These are phyloP conservation scores for Scleroderma citrinum DNA, from an alignment of 768 basidiomycete species.

Conservation along the genomic window DNA sequence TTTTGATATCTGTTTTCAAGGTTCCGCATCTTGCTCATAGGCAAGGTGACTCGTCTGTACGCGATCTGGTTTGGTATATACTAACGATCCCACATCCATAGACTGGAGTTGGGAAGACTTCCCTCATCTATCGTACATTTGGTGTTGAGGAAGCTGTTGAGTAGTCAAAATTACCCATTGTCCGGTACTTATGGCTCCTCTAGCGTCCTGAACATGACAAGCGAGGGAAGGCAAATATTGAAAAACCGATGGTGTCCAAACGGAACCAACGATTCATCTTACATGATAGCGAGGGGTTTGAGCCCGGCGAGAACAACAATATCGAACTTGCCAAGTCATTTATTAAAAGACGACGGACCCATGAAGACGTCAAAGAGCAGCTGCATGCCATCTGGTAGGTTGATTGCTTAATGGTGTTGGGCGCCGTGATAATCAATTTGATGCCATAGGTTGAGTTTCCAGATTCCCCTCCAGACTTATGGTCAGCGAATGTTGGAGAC, in stretches of 20 bases:
- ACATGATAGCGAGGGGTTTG: slow-evolving; percentile 12
- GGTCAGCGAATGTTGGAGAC: slow-evolving; percentile 2
- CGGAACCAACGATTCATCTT: slow-evolving; percentile 7
- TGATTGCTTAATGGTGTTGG: neutral
- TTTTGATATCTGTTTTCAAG: neutral
- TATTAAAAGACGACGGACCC: slow-evolving; percentile 1
- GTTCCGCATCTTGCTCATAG: slow-evolving; percentile 2
- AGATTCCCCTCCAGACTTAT: neutral
- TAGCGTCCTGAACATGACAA: neutral
- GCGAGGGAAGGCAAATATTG: slow-evolving; percentile 6
- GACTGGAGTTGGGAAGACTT: slow-evolving; percentile 5
- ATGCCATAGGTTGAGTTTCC: slow-evolving; percentile 1
- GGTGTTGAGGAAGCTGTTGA: neutral
- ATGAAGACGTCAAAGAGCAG: slow-evolving; percentile 2
- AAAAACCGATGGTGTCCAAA: slow-evolving; percentile 4
- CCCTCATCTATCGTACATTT: neutral
- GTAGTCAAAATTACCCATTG: neutral
- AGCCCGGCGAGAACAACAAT: slow-evolving; percentile 5
- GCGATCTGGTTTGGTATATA: neutral
- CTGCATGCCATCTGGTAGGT: slow-evolving; percentile 11
- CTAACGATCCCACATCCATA: neutral
- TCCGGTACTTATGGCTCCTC: neutral
- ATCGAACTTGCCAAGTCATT: slow-evolving; percentile 2
- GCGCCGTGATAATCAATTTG: neutral
- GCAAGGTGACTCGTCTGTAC: neutral